A percentile compares a stretch with the other conserved stretches of the same genome.
Conservation (phyloP, 2,329 filamentous ascomycete genomes). For the Neonectria faginata region DNA sequence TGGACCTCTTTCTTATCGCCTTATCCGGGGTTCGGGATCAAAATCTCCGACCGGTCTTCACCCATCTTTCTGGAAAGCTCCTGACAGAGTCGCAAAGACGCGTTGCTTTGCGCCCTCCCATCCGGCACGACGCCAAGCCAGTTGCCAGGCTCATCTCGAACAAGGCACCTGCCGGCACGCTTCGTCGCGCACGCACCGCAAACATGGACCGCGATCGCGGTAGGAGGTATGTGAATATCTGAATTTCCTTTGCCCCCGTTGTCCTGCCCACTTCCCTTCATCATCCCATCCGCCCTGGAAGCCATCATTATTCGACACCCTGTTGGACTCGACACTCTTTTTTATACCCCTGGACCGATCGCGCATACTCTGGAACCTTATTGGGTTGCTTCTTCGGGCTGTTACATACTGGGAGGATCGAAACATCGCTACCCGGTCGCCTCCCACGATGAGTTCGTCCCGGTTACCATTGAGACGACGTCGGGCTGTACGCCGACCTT, state of each 20-base stretch:
- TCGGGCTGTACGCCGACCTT: neutral
- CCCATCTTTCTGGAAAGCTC: slow-evolving; percentile 22
- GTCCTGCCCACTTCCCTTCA: slow-evolving; percentile 18
- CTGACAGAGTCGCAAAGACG: slow-evolving; percentile 35
- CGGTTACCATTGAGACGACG: neutral
- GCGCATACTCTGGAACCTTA: slow-evolving; percentile 5
- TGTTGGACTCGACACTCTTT: slow-evolving; percentile 8
- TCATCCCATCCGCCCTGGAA: slow-evolving; percentile 24
- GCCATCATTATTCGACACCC: slow-evolving; percentile 17
- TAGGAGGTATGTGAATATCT: slow-evolving; percentile 49
- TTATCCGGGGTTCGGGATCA: slow-evolving; percentile 38
- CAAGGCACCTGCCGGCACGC: slow-evolving; percentile 28
- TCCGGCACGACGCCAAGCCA: slow-evolving; percentile 15
- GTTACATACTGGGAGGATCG: neutral
- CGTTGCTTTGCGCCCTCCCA: slow-evolving; percentile 37
- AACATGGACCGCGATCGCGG: slow-evolving; percentile 55
- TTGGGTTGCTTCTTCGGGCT: neutral
- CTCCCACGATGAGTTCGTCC: slow-evolving; percentile 14
- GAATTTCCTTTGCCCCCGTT: slow-evolving; percentile 25
- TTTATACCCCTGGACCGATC: slow-evolving; percentile 9
- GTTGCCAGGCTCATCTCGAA: slow-evolving; percentile 6
- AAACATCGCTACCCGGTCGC: neutral
- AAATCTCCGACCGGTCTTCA: slow-evolving; percentile 40
- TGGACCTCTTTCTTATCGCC: slow-evolving; percentile 37
- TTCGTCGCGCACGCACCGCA: slow-evolving; percentile 16